Conservation (phyloP, 2,329 filamentous ascomycete genomes). For the Byssothecium circinans region DNA sequence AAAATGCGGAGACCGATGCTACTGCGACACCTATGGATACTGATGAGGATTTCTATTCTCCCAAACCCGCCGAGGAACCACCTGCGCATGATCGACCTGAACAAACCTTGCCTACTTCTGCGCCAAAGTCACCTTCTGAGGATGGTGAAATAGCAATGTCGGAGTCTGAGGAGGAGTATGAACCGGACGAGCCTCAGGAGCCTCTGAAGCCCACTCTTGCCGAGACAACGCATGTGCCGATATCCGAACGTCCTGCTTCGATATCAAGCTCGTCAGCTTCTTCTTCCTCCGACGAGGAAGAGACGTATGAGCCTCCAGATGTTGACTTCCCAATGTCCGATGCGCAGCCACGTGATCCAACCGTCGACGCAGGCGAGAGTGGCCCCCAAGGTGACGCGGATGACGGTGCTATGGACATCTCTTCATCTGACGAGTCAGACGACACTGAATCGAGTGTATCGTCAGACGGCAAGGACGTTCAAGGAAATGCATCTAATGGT, state of each 20-base stretch:
- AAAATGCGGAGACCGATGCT: conserved; percentile 5
- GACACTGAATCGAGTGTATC: conserved; percentile 24
- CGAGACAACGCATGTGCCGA: background rate
- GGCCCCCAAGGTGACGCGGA: conserved; percentile 21
- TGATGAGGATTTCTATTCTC: conserved; percentile 42
- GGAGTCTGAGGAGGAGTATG: conserved; percentile 37
- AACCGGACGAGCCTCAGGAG: conserved; percentile 27
- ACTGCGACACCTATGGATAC: conserved; percentile 30
- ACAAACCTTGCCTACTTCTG: background rate
- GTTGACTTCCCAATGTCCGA: conserved; percentile 23
- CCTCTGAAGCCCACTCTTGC: background rate
- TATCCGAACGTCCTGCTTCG: background rate
- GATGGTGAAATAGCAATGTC: conserved; percentile 42
- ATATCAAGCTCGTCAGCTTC: conserved; percentile 1
- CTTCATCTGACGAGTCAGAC: conserved; percentile 20
- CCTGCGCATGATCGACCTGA: background rate
- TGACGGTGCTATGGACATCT: conserved; percentile 41
- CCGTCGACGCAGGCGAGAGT: background rate
- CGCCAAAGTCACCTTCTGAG: conserved; percentile 26
- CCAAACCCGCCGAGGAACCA: conserved; percentile 20
- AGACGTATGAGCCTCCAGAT: conserved; percentile 39
- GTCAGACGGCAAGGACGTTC: conserved; percentile 16
- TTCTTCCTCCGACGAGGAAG: conserved; percentile 27
- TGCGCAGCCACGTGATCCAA: background rate
- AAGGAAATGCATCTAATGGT: conserved; percentile 15